Conservation (phyloP, 1,284 basidiomycete genomes). For the Cutaneotrichosporon sp. region DNA sequence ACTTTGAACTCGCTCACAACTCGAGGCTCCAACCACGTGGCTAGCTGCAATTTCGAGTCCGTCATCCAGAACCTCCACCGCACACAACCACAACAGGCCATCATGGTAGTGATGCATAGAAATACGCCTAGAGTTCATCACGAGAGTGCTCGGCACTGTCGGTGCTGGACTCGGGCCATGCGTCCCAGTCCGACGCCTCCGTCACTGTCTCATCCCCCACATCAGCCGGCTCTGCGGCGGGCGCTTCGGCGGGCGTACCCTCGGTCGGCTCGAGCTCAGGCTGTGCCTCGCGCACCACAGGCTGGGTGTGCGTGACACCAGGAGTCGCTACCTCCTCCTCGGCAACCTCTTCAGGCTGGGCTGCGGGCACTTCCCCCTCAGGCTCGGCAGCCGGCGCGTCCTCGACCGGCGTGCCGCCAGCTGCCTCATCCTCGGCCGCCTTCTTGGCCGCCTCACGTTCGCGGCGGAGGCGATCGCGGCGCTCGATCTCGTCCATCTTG, state of each 20-base stretch:
- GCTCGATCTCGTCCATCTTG: constrained; percentile 47
- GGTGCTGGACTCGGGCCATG: constrained; percentile 3
- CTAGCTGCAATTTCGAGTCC: not conserved
- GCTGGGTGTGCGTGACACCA: constrained; percentile 11
- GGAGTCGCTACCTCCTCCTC: constrained; percentile 15
- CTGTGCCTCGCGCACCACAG: constrained; percentile 2
- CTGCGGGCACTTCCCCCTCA: constrained; percentile 16
- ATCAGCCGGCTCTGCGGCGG: constrained; percentile 19
- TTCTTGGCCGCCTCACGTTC: constrained; percentile 36
- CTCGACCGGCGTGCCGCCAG: constrained; percentile 17
- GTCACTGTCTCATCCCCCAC: constrained; percentile 7
- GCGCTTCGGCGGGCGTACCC: constrained; percentile 16
- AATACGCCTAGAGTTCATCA: constrained; percentile 17
- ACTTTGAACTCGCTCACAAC: not conserved
- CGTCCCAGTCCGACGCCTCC: constrained; percentile 8
- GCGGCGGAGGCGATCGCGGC: constrained; percentile 38
- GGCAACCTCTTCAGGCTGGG: constrained; percentile 19
- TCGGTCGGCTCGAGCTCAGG: constrained; percentile 18
- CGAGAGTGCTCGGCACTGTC: constrained; percentile 10
- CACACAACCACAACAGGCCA: not conserved
- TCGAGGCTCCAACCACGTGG: constrained; percentile 3
- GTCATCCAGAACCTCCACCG: not conserved
- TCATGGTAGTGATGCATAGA: constrained; percentile 9
- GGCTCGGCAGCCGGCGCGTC: constrained; percentile 18
- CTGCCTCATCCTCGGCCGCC: constrained; percentile 13